Evolutionary conservation across 1,139 yeast species (phyloP).

Genomic region (Debaryomyces fabryi): DNA sequence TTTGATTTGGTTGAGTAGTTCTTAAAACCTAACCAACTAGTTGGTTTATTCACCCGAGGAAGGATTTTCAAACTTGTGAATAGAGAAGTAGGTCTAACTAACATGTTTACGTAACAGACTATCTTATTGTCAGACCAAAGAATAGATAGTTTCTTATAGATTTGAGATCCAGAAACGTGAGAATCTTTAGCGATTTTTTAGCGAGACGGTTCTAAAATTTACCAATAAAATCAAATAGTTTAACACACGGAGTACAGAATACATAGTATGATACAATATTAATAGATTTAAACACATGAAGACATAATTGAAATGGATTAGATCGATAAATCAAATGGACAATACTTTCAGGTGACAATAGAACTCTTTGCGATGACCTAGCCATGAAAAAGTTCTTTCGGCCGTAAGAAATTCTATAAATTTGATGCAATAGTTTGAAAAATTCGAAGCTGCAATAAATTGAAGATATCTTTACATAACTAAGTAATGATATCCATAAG

Average conservation of each 20-base stretch:
- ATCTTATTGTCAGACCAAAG: not conserved
- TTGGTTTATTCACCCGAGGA: not conserved
- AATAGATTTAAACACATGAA: too few species aligned
- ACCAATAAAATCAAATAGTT: not conserved
- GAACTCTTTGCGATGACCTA: not conserved
- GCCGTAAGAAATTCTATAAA: not conserved
- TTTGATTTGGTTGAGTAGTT: constrained; percentile 3
- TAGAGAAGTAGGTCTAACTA: not conserved
- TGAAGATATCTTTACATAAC: not conserved
- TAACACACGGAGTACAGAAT: not conserved
- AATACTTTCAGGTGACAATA: not conserved
- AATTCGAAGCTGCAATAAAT: not conserved
- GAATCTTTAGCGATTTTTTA: not conserved
- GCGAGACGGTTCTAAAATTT: not conserved
- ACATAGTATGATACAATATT: not conserved
- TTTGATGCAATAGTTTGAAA: not conserved
- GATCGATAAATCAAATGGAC: not conserved
- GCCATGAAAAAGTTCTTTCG: not conserved
- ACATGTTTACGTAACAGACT: not conserved
- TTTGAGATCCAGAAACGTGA: not conserved
- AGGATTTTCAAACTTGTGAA: not conserved
- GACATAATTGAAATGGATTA: not conserved
- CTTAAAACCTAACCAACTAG: not conserved
- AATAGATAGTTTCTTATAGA: not conserved
- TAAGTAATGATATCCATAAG: not conserved